These are phyloP conservation scores for Exsudoporus frostii DNA, from an alignment of 768 basidiomycete species.

Conservation along the genomic window DNA sequence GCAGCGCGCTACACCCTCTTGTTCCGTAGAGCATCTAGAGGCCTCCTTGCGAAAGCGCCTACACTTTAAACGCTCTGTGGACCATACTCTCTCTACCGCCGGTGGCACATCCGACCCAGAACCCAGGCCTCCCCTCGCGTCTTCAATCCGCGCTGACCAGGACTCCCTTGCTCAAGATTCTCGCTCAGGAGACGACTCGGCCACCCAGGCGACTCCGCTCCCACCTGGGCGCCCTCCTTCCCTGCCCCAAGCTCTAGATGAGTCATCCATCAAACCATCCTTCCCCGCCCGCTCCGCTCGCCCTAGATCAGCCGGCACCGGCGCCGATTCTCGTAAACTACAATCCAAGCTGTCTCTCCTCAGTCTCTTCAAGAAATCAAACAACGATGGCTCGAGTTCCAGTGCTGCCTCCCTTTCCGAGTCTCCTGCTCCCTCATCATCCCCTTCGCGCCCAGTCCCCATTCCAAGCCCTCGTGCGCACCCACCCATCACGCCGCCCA, in stretches of 20 bases:
- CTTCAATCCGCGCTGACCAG: constrained; percentile 13
- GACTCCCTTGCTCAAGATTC: constrained; percentile 7
- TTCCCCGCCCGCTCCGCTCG: constrained; percentile 41
- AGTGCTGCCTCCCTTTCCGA: constrained; percentile 35
- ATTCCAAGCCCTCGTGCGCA: constrained; percentile 19
- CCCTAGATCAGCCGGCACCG: constrained; percentile 73
- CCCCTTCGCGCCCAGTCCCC: constrained; percentile 27
- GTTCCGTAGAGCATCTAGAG: constrained; percentile 30
- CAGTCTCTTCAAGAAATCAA: constrained; percentile 66
- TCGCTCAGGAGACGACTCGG: neutral
- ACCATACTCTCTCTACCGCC: constrained; percentile 56
- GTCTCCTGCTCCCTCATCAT: constrained; percentile 24
- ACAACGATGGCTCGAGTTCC: constrained; percentile 35
- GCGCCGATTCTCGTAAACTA: constrained; percentile 54
- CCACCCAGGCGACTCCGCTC: constrained; percentile 19
- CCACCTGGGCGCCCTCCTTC: constrained; percentile 60
- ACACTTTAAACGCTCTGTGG: constrained; percentile 76
- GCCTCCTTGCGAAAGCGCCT: constrained; percentile 44
- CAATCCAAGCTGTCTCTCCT: constrained; percentile 73
- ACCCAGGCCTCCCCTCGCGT: constrained; percentile 13
- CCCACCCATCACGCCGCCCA: constrained; percentile 18
- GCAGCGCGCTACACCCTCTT: constrained; percentile 22
- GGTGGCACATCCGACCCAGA: constrained; percentile 35
- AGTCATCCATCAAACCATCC: constrained; percentile 32
- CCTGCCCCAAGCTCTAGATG: constrained; percentile 51